A percentile compares a stretch with the other conserved stretches of the same genome.
These are phyloP conservation scores for Trichopus zeylanicus DNA, from an alignment of 116 monocot genomes.

Conservation along the genomic window DNA sequence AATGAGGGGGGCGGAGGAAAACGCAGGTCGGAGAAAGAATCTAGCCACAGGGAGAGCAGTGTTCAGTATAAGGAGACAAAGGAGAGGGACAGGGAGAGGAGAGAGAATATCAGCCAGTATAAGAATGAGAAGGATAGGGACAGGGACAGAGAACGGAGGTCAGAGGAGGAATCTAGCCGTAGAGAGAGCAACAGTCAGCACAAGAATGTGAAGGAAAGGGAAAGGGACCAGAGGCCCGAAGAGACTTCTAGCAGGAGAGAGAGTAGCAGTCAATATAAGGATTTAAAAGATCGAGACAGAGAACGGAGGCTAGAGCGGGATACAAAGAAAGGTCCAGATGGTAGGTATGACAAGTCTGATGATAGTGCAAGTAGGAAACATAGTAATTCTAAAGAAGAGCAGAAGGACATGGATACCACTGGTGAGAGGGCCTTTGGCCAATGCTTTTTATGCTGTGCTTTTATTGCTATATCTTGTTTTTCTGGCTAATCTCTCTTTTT, in stretches of 20 bases:
- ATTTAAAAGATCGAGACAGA: no score
- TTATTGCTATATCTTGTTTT: no score
- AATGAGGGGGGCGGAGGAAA: constrained; percentile 19
- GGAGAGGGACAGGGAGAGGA: constrained; percentile 2
- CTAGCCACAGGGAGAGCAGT: constrained; percentile 2
- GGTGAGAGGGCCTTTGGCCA: constrained; percentile 25
- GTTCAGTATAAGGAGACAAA: not conserved
- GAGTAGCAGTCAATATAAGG: no score
- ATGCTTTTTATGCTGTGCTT: no score
- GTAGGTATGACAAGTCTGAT: constrained; percentile 21
- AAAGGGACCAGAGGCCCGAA: no score
- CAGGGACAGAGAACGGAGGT: not conserved
- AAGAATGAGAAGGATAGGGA: not conserved
- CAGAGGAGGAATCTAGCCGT: no score
- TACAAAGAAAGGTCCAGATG: not conserved
- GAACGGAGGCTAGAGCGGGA: not conserved
- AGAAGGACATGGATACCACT: constrained; percentile 19
- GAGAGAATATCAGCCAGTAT: not conserved
- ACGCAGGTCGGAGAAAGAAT: constrained; percentile 4
- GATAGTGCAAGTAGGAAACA: constrained; percentile 22
- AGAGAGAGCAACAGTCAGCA: no score
- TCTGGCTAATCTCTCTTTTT: no score
- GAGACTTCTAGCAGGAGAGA: no score
- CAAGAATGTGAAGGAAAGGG: no score
- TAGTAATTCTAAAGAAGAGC: constrained; percentile 14